Evolutionary conservation across 371 early-diverging fungal species (phyloP).

Genomic region (Chytridiales sp.): DNA sequence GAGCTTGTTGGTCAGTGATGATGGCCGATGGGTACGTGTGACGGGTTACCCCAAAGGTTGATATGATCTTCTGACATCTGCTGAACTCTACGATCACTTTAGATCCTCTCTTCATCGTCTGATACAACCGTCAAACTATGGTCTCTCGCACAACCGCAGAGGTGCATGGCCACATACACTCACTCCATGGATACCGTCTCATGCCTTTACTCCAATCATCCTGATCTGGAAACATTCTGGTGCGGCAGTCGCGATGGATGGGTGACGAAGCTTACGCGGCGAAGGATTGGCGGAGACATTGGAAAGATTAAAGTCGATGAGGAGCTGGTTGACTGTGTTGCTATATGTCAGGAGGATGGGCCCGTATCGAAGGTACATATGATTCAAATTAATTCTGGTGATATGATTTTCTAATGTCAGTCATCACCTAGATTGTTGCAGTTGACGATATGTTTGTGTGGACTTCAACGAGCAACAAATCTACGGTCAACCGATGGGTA

Average conservation of each 20-base stretch:
- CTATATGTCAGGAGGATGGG: constrained; percentile 77
- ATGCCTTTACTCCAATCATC: constrained; percentile 82
- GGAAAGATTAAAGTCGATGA: constrained; percentile 28
- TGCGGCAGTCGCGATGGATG: constrained; percentile 89
- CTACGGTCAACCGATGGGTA: constrained; percentile 84
- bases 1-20: constrained; percentile 79
- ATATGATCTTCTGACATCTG: not conserved
- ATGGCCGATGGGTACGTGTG: constrained; percentile 72
- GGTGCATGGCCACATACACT: constrained; percentile 85
- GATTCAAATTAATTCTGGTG: not conserved
- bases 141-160: constrained; percentile 78
- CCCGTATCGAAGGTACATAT: constrained; percentile 72
- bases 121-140: constrained; percentile 79
- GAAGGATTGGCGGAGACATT: constrained; percentile 35
- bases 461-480: constrained; percentile 85
- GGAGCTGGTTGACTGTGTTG: constrained; percentile 65
- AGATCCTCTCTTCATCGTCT: constrained; percentile 73
- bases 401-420: not conserved
- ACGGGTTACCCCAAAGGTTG: not conserved
- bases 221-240: constrained; percentile 83
- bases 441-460: constrained; percentile 81
- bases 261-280: constrained; percentile 68
- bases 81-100: constrained; percentile 72
- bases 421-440: constrained; percentile 59
- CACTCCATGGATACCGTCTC: constrained; percentile 89